phyloP scores from a whole-genome alignment of 2,329 filamentous ascomycete species.

The Fusarium sp. region DNA sequence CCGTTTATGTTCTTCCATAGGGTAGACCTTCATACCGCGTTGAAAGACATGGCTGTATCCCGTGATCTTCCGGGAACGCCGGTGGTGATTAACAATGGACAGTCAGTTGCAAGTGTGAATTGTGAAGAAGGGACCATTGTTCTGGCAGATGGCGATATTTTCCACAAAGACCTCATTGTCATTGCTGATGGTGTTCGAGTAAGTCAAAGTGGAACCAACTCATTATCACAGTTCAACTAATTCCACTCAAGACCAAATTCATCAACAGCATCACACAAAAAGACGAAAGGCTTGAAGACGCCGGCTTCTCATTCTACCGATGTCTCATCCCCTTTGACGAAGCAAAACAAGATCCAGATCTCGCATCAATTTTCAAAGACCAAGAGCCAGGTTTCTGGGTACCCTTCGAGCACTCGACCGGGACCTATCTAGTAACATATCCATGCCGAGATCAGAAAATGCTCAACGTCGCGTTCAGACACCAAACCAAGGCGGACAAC shows the following conservation, averaged over 20 bases:
- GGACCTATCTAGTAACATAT: background rate
- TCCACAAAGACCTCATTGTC: background rate
- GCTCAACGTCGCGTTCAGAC: slow-evolving; percentile 3
- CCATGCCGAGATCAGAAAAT: background rate
- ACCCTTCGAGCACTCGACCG: background rate
- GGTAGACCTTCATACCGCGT: background rate
- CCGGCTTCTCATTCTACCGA: slow-evolving; percentile 9
- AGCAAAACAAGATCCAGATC: background rate
- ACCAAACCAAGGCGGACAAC: background rate
- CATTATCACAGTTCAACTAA: no score
- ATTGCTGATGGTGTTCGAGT: slow-evolving; percentile 1
- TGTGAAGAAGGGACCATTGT: accelerated
- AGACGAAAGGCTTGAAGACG: accelerated
- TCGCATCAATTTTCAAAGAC: background rate
- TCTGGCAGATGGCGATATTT: accelerated
- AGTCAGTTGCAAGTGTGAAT: background rate
- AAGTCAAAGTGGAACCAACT: background rate
- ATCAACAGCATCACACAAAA: background rate
- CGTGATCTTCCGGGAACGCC: background rate
- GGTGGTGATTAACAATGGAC: background rate
- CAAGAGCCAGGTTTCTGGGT: slow-evolving; percentile 15
- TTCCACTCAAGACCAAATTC: background rate
- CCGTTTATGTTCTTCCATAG: slow-evolving; percentile 6
- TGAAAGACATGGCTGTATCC: background rate
- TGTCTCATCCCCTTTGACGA: slow-evolving; percentile 2